These are phyloP conservation scores for Corynascus novoguineensis DNA, from an alignment of 495 filamentous ascomycete genomes.

Conservation along the genomic window DNA sequence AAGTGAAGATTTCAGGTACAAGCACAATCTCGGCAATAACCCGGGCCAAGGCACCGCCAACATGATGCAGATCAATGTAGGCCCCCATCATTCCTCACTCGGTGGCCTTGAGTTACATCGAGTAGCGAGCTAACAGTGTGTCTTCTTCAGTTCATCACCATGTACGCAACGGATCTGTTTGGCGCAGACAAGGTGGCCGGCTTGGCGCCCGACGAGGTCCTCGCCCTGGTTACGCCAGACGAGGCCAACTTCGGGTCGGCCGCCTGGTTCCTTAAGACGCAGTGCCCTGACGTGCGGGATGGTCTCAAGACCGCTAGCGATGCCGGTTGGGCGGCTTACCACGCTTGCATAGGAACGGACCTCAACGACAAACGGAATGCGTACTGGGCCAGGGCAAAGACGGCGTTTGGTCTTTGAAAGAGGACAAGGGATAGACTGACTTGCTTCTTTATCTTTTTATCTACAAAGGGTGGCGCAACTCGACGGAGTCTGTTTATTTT, in stretches of 20 bases:
- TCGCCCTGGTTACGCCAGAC: constrained; percentile 54
- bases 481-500: not conserved
- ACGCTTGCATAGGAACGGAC: constrained; percentile 54
- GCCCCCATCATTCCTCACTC: not conserved
- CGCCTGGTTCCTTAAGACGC: constrained; percentile 66
- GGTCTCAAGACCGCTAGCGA: constrained; percentile 48
- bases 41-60: constrained; percentile 76
- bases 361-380: constrained; percentile 37
- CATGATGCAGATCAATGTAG: constrained; percentile 57
- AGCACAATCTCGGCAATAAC: constrained; percentile 52
- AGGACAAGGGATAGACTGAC: not conserved
- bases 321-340: constrained; percentile 57
- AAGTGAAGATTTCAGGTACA: constrained; percentile 61
- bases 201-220: constrained; percentile 43
- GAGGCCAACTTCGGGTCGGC: constrained; percentile 66
- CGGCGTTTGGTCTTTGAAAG: constrained; percentile 35
- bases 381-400: constrained; percentile 52
- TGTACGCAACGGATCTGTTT: constrained; percentile 59
- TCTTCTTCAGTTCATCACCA: constrained; percentile 42
- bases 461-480: too few relatives aligned
- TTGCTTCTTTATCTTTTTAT: too few relatives aligned
- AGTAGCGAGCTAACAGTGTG: not conserved
- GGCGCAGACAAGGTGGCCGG: constrained; percentile 28
- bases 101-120: too few relatives aligned
- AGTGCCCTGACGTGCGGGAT: constrained; percentile 51